Percentiles rank a stretch among this genome's conserved stretches.
Evolutionary conservation across 164 flowering plant genomes (phyloP).

Genomic region (Vitis cinerea): DNA sequence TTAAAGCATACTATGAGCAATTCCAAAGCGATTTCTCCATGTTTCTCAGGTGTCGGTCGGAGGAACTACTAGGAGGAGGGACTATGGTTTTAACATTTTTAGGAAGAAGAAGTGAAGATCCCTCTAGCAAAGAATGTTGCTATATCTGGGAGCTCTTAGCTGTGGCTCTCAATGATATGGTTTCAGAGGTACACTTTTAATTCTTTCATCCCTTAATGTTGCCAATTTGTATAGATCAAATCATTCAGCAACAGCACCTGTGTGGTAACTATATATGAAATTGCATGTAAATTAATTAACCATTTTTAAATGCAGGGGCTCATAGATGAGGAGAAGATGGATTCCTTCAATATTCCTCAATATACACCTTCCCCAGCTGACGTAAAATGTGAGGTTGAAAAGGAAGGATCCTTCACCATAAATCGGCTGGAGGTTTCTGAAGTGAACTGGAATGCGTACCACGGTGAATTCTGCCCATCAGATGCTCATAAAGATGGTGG

Average conservation of each 20-base stretch:
- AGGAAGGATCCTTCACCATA: constrained; percentile 53
- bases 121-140: constrained; percentile 31
- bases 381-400: constrained; percentile 29
- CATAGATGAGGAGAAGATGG: constrained; percentile 43
- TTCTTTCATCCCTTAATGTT: not conserved
- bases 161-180: constrained; percentile 43
- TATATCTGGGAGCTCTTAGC: constrained; percentile 40
- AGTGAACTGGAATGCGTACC: constrained; percentile 27
- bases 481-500: constrained; percentile 14
- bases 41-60: constrained; percentile 46
- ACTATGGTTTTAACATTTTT: constrained; percentile 51
- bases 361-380: constrained; percentile 49
- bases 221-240: not conserved
- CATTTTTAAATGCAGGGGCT: constrained; percentile 36
- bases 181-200: constrained; percentile 32
- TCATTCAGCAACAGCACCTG: not conserved
- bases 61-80: constrained; percentile 49
- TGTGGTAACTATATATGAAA: too few relatives aligned
- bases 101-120: constrained; percentile 44
- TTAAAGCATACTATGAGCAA: constrained; percentile 42
- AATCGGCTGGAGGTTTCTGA: constrained; percentile 27
- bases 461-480: not conserved
- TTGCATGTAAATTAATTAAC: not conserved
- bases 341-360: constrained; percentile 52
- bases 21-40: constrained; percentile 44